Percentiles rank a stretch among this genome's conserved stretches.
phyloP scores from a whole-genome alignment of 306 rosid genomes.

The Casuarina glauca region DNA sequence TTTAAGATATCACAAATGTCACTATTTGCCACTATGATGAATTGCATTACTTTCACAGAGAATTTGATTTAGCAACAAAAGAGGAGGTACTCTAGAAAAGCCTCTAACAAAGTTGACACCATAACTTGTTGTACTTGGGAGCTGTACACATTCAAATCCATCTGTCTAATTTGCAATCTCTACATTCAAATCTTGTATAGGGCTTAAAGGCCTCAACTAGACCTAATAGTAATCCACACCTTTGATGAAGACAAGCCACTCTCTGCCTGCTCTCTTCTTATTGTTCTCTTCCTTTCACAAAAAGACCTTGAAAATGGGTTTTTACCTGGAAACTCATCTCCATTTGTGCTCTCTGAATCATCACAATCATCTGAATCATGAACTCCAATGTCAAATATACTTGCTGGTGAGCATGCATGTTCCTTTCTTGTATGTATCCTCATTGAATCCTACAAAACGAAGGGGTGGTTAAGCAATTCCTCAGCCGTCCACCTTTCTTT shows the following conservation, averaged over 20 bases:
- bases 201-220: constrained; percentile 9
- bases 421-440: neutral
- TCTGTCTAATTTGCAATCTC: constrained; percentile 8
- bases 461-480: constrained; percentile 54
- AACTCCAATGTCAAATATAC: constrained; percentile 39
- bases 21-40: too few relatives aligned
- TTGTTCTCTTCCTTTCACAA: constrained; percentile 6
- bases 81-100: too few relatives aligned
- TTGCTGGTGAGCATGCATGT: constrained; percentile 37
- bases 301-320: constrained; percentile 28
- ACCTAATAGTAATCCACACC: constrained; percentile 61
- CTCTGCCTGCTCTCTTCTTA: constrained; percentile 23
- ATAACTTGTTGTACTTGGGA: constrained; percentile 10
- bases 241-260: constrained; percentile 35
- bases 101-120: constrained; percentile 5
- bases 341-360: constrained; percentile 22
- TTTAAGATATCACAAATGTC: too few relatives aligned
- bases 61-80: too few relatives aligned
- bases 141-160: constrained; percentile 32
- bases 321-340: constrained; percentile 9
- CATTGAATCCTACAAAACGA: constrained; percentile 34
- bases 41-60: too few relatives aligned
- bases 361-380: constrained; percentile 15
- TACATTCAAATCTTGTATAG: neutral
- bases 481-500: constrained; percentile 40